phyloP scores from a whole-genome alignment of 2,329 filamentous ascomycete species.

The Meredithiella fracta region DNA sequence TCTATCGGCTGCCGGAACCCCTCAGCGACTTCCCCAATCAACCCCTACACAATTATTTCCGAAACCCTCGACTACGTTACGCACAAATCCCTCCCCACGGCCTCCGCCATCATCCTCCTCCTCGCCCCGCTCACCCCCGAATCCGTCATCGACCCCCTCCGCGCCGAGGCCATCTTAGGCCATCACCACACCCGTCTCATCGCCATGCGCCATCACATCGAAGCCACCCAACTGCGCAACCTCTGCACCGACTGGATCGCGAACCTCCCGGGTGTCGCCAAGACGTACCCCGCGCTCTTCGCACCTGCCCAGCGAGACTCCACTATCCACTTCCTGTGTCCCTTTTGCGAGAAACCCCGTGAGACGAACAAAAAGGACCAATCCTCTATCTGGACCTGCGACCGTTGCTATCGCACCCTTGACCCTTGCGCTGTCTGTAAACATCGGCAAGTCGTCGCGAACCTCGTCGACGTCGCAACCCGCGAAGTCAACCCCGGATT shows the following conservation, averaged over 20 bases:
- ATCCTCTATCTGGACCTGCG: conserved; percentile 39
- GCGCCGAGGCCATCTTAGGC: conserved; percentile 38
- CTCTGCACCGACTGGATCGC: conserved; percentile 40
- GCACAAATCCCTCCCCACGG: conserved; percentile 38
- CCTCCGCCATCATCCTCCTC: conserved; percentile 44
- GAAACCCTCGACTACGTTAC: conserved; percentile 41
- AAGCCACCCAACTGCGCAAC: conserved; percentile 45
- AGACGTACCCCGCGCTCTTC: conserved; percentile 38
- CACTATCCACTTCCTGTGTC: conserved; percentile 37
- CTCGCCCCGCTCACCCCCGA: conserved; percentile 40
- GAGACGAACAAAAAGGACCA: conserved; percentile 30
- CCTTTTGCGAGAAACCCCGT: conserved; percentile 38
- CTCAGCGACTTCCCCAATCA: conserved; percentile 26
- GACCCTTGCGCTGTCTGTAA: conserved; percentile 43
- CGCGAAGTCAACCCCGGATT: background rate
- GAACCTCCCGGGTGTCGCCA: conserved; percentile 35
- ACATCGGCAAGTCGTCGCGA: conserved; percentile 31
- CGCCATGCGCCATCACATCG: conserved; percentile 41
- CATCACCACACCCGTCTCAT: conserved; percentile 45
- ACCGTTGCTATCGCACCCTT: conserved; percentile 36
- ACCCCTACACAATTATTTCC: conserved; percentile 37
- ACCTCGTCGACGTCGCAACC: conserved; percentile 21
- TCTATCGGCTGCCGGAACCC: conserved; percentile 5
- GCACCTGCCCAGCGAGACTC: conserved; percentile 37
- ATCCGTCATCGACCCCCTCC: conserved; percentile 36